Base-by-base conservation (phyloP, 306 rosid genomes). In the Oemleria cerasiformis region DNA sequence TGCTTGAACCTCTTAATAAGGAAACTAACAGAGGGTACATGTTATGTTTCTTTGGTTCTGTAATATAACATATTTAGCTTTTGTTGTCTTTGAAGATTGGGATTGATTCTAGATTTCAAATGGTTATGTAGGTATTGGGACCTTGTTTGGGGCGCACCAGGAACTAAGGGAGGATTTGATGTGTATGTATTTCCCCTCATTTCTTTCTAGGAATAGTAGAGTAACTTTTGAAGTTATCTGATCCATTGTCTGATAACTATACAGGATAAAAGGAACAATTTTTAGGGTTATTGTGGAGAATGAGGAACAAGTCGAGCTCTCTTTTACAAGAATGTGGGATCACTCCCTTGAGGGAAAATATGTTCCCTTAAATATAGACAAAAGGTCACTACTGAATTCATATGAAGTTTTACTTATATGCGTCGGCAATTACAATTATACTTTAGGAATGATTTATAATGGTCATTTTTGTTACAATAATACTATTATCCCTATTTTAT, bases 111-210 rank as follows among this genome's bases (percentile, higher is more conserved):
- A 51, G 66, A 53, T 71, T 82, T 53, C 63, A 45, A 56, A 40
- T 82, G 87, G 62, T 71, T 82, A 43, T 86, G 70, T 65, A 94
- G 99, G 95, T 94, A 91, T 73, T 94, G 99, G 99, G 99, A 94
- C 79, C 86, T 94, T 77, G 90, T 94, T 50, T 91, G 99, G 99
- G 87, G 88, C 80, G 82, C 95, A 43, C 95, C 97, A 3, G 95
- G 99, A 76, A 75, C 68, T 87, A 86, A 85, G 71, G 99, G 99
- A 80, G 75, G 70, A 55, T 91, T 94, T 82, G 97, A 94, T 79
- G 97, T 94, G 99, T 89, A 91, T 70, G 96, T 36, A 56, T 30
- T 72, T 76, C 14, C 45, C 72, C n/a, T 60, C 62, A 67, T 77
- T 69, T 48, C 71, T 75, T 66, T 65, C 45, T 36, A 34, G 16